Evolutionary conservation across 2,329 filamentous ascomycete species (phyloP), one percentile per base, ranked within the genome.

Genomic region (Aspergillus alliaceus): DNA sequence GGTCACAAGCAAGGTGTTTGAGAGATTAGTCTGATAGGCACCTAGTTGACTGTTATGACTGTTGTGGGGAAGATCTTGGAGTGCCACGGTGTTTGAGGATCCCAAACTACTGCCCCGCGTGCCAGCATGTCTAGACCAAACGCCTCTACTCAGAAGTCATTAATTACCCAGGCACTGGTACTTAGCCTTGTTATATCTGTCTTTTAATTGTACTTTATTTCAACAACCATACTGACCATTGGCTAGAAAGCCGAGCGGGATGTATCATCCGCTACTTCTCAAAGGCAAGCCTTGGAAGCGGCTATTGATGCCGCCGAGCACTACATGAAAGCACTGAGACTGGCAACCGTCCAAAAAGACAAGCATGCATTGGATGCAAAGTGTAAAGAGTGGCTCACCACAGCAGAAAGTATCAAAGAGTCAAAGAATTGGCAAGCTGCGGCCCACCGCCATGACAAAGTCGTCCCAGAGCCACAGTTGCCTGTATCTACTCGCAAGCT

Each of bases 301-400:
- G 88, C 91, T 50, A 91, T 96, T 68, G 79, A 82, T 62, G 90
- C 90, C 4, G 89, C 87, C 22, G 91, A 97, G 71, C 79, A 89
- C 51, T 93, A 95, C 65, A 90, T 97, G 86, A 84, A 85, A 67
- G 90, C 90, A 2, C 79, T 90, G 53, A 81, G 80, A 58, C 78
- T 90, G 58, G 83, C 87, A 6, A 74, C 79, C n/a, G 80, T 77
- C 51, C 76, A 84, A n/a, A 72, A 75, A 4, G 88, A 96, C 56
- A 90, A 86, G 64, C 77, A 79, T 40, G 82, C 84, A n/a, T 76
- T 96, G 50, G 85, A 86, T 62, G 75, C 80, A 48, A 90, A 89
- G 76, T 90, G 88, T 73, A 82, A 86, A 65, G 82, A 87, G 51
- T 78, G 96, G 50, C 82, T 96, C 59, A 82, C 80, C 4, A 79